Percentiles rank a stretch among this genome's conserved stretches.
These are phyloP conservation scores for Alliaria petiolata DNA, from an alignment of 345 rosid genomes.

Conservation along the genomic window DNA sequence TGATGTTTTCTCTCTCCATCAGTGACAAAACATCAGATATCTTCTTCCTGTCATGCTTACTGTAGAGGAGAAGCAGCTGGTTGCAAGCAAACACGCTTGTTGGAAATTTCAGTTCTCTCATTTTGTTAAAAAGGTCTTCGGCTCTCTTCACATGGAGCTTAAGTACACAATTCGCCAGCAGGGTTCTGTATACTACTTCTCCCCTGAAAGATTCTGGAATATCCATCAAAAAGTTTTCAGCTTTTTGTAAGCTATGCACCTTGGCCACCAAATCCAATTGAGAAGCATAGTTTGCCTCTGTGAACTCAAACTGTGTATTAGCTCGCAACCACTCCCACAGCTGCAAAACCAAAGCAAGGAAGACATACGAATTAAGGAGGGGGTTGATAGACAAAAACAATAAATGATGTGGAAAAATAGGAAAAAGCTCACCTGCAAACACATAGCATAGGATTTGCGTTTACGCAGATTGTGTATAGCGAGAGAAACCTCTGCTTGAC, in stretches of 20 bases:
- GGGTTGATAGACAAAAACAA: not conserved
- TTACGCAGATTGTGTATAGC: conserved; percentile 58
- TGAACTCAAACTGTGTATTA: conserved; percentile 46
- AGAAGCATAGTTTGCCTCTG: conserved; percentile 76
- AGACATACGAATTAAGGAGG: not conserved
- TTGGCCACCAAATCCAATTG: conserved; percentile 77
- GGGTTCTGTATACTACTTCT: conserved; percentile 63
- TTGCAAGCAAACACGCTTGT: conserved; percentile 70
- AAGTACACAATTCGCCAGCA: conserved; percentile 64
- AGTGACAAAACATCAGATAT: conserved; percentile 68
- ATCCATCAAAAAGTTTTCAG: conserved; percentile 53
- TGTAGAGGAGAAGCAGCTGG: conserved; percentile 84
- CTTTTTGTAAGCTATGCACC: conserved; percentile 57
- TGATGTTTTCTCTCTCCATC: conserved; percentile 88
- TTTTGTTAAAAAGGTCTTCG: conserved; percentile 69
- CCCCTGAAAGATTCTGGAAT: conserved; percentile 67
- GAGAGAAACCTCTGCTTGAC: conserved; percentile 36
- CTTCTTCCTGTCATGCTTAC: conserved; percentile 67
- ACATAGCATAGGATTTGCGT: conserved; percentile 59
- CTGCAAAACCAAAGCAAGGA: conserved; percentile 44
- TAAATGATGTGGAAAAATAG: not conserved
- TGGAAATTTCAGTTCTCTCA: conserved; percentile 69
- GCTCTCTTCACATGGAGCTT: conserved; percentile 52
- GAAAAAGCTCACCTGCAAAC: conserved; percentile 57
- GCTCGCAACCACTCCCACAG: conserved; percentile 79